Conservation (phyloP, 2,329 filamentous ascomycete species). For the Botrytis elliptica region DNA sequence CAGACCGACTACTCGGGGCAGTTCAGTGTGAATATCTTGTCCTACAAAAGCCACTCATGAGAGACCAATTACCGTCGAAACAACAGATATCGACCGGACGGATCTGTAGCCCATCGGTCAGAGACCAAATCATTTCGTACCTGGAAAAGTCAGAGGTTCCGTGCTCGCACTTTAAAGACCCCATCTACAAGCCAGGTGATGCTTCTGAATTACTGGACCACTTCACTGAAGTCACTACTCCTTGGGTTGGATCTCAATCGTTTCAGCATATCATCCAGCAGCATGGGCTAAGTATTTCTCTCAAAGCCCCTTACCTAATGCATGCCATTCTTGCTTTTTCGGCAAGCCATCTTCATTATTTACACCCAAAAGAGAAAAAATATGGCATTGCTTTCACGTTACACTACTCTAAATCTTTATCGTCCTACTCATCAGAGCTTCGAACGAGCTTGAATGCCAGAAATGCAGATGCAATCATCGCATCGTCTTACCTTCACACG, state of each 20-base stretch:
- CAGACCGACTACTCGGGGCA: background rate
- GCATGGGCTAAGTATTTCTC: conserved; percentile 8
- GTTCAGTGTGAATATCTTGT: background rate
- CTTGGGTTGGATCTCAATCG: conserved; percentile 6
- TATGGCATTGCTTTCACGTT: conserved; percentile 10
- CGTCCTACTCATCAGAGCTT: conserved; percentile 7
- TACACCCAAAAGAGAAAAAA: conserved; percentile 11
- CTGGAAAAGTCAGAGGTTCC: conserved; percentile 6
- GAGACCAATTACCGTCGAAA: too few relatives aligned
- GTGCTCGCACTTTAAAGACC: background rate
- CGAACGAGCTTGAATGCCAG: background rate
- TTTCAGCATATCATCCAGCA: conserved; percentile 19
- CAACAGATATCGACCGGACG: background rate
- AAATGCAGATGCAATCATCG: conserved; percentile 14
- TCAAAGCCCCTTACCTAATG: conserved; percentile 19
- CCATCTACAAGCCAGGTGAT: background rate
- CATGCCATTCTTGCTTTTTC: conserved; percentile 24
- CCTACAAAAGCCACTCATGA: background rate
- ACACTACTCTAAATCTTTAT: conserved; percentile 15
- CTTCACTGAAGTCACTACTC: background rate
- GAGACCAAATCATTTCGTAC: conserved; percentile 4
- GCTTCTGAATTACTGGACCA: conserved; percentile 1
- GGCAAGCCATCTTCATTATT: conserved; percentile 19
- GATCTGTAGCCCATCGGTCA: background rate
- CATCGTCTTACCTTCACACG: conserved; percentile 13